Base-by-base conservation (phyloP, 805 yeast species). In the Candida ortonii region DNA sequence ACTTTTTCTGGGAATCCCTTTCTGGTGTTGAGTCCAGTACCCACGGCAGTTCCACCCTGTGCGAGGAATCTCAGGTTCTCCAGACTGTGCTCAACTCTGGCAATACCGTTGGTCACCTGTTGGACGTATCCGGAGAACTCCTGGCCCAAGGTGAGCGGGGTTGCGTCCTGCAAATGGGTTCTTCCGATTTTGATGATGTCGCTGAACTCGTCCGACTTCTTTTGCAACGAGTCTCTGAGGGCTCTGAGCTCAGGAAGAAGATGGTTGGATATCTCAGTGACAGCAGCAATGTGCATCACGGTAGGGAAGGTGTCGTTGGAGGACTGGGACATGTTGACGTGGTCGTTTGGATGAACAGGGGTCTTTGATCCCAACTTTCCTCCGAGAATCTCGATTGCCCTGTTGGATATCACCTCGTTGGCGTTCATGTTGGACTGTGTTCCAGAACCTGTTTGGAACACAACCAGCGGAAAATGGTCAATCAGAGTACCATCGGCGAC, bases 21-120 rank as follows among this genome's bases (percentile, higher is more conserved):
- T 61, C 67, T 81, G 67, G 97, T 90, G 79, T 93, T 93, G 54
- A 93, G 76, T 49, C 98, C 98, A 37, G 98, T 93, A 54, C 98
- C 98, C 37, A 93, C 98, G 43, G 98, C 98, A 44, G 98, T 93
- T 70, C 98, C 98, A 71, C 98, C 98, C 73, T 93, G 98, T 30
- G 98, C 98, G 52, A 93, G 76, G 61, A 61, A 78, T 55, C 80
- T 73, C 61, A 93, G 73, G 65, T 79, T 78, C 50, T 85, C 85
- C 48, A 93, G 74, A 33, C 82, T 64, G 44, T 68, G 67, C 69
- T 87, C 86, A 42, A 93, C 83, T 63, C 98, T 78, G 49, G 68
- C 82, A 49, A 93, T 82, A 61, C 97, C 97, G 61, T 88, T 85
- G 53, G 84, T 76, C 47, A 93, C 64, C 71, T 93, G 98, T 62